phyloP scores from a whole-genome alignment of 2,329 filamentous ascomycete genomes.

The Xylaria hypoxylon region DNA sequence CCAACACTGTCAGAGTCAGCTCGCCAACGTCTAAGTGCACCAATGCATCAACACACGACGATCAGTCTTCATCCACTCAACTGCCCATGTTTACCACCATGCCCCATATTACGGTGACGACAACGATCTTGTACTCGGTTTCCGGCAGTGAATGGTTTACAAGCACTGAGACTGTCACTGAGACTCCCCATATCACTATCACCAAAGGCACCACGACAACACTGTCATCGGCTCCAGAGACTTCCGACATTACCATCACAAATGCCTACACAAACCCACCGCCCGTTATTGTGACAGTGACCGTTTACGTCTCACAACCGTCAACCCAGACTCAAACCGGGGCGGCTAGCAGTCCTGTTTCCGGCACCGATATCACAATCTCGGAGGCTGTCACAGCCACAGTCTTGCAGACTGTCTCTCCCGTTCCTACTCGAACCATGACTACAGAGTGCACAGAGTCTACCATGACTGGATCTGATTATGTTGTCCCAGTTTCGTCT shows the following conservation, averaged over 20 bases:
- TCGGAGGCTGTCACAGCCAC: slow-evolving; percentile 21
- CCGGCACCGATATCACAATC: slow-evolving; percentile 2
- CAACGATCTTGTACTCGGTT: slow-evolving; percentile 18
- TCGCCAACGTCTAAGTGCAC: background rate
- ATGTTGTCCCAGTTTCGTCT: background rate
- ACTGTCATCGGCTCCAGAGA: slow-evolving; percentile 2
- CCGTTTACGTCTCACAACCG: slow-evolving; percentile 18
- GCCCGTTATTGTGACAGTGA: slow-evolving; percentile 25
- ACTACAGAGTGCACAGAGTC: slow-evolving; percentile 21
- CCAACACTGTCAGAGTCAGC: background rate
- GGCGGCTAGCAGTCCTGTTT: slow-evolving; percentile 7
- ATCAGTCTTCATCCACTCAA: slow-evolving; percentile 9
- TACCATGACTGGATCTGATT: background rate
- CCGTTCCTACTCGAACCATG: slow-evolving; percentile 7
- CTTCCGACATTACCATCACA: background rate
- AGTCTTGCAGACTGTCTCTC: slow-evolving; percentile 27
- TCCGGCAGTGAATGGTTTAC: slow-evolving; percentile 26
- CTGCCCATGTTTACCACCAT: background rate
- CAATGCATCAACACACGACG: background rate
- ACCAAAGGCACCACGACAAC: slow-evolving; percentile 28
- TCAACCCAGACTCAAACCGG: slow-evolving; percentile 25
- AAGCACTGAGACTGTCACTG: slow-evolving; percentile 34
- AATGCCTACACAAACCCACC: slow-evolving; percentile 11
- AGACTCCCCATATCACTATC: slow-evolving; percentile 33
- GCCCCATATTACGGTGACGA: slow-evolving; percentile 28